Base-by-base conservation (phyloP, 345 rosid species). In the Arabis hirsuta region DNA sequence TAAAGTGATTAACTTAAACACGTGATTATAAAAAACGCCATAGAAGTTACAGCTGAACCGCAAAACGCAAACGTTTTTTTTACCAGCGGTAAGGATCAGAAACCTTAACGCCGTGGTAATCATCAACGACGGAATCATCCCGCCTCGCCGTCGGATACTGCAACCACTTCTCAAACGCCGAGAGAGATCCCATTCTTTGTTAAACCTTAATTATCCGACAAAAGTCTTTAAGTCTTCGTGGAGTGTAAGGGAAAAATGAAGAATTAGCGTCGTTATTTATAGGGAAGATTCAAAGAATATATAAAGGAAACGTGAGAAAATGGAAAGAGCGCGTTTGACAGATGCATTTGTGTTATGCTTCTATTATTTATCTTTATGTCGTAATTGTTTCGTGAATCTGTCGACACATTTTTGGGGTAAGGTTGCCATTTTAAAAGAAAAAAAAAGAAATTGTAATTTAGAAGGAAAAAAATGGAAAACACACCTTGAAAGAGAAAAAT, bases 1-100 rank as follows among this genome's bases (percentile, higher is more conserved):
- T 47, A 43, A 43, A 65, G 24, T 44, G 42, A 27, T 39, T n/a
- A n/a, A n/a, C n/a, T n/a, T n/a, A 16, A 57, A 65, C 10, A 31
- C 57, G 48, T 54, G 47, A 51, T 36, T 1, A 59, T 10, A 0
- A 34, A 16, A 29, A n/a, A 27, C 43, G 16, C 1, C 0, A 74
- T 46, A 38, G 27, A 65, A 66, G 45, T 14, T n/a, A 52, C 7
- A 70, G 66, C 55, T 42, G 67, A 13, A 62, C 43, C 52, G 26
- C 7, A 67, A 36, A 44, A 42, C 24, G 47, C 19, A 43, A 42
- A 48, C n/a, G 55, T 12, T 20, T 10, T 10, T 11, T 36, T 73
- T 83, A 91, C 99, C 99, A 91, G 63, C 97, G 84, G 65, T 89
- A 91, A 79, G 97, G 97, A 69, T 94, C 97, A 13, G 89, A 47